phyloP scores from a whole-genome alignment of 208 protist species.

The Lotmaria passim region DNA sequence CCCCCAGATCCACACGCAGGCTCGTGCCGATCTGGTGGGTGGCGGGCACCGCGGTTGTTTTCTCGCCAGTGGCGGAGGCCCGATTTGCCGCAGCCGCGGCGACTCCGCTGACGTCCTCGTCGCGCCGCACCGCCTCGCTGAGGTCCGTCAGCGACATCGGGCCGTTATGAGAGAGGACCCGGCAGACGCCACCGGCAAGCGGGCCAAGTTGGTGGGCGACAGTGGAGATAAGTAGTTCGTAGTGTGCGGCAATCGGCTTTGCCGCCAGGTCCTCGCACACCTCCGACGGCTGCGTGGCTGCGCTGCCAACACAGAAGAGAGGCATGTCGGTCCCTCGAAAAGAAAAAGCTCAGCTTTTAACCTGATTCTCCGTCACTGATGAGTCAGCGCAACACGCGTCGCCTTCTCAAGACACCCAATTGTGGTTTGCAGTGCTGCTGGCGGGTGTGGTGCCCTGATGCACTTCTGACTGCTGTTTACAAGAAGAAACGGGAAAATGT shows the following conservation, averaged over 20 bases:
- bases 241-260: constrained; percentile 40
- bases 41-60: constrained; percentile 17
- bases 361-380: too few relatives aligned
- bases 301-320: constrained; percentile 19
- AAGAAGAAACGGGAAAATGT: too few relatives aligned
- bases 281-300: constrained; percentile 24
- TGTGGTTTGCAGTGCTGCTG: too few relatives aligned
- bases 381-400: too few relatives aligned
- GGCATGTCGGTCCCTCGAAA: too few relatives aligned
- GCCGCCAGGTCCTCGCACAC: constrained; percentile 29
- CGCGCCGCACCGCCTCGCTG: constrained; percentile 25
- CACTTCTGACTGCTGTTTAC: too few relatives aligned
- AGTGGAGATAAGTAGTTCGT: constrained; percentile 48
- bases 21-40: constrained; percentile 29
- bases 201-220: constrained; percentile 52
- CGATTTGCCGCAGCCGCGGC: constrained; percentile 29
- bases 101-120: constrained; percentile 34
- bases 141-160: constrained; percentile 38
- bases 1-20: constrained; percentile 22
- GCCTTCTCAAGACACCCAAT: too few relatives aligned
- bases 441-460: too few relatives aligned
- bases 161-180: constrained; percentile 31
- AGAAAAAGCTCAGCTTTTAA: too few relatives aligned
- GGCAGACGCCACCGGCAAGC: constrained; percentile 47
- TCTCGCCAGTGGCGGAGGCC: constrained; percentile 29